Base-by-base conservation (phyloP, 1,139 yeast species). In the Lodderomyces beijingensis region DNA sequence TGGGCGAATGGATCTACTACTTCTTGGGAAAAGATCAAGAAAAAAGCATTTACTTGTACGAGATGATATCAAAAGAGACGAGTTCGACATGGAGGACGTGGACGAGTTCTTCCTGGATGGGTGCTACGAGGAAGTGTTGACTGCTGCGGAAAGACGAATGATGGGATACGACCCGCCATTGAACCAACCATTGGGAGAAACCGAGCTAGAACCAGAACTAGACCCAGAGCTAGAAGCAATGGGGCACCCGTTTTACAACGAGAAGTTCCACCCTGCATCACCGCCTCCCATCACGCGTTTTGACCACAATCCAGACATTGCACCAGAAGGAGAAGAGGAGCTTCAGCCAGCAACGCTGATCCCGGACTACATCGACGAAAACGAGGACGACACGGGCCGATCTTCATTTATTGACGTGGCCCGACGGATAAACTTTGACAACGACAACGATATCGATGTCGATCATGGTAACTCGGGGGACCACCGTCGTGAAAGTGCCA, bases 51-150 rank as follows among this genome's bases (percentile, higher is more conserved):
- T 79, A 14, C 62, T 61, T 38, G 77, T 78, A 3, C 65, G 62
- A 33, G 53, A 63, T 36, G 65, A 77, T 53, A 49, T 82, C 28
- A 57, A 62, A 21, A 71, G 75, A 44, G 93, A 84, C 53, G 74
- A 73, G 37, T 72, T 77, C 50, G 82, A 87, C 23, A 76, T 86
- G 80, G 95, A 87, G 50, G 84, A 80, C 46, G 57, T 86, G 26
- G 84, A 82, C 44, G 94, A 79, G 35, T 87, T 82, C 59, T 86
- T 85, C 37, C 54, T 51, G 14, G 67, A 59, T 45, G 69, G 70
- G 25, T 58, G 27, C 28, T 25, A 30, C 14, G 28, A 23, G 8
- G 21, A 19, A 19, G 21, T 10, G 10, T 19, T 19, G 10, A 10
- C 7, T 19, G 21, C 21, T 8, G 9, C 21, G 9, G 21, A 8